Conservation (phyloP, 1,284 basidiomycete genomes). For the Leccinum huronense region DNA sequence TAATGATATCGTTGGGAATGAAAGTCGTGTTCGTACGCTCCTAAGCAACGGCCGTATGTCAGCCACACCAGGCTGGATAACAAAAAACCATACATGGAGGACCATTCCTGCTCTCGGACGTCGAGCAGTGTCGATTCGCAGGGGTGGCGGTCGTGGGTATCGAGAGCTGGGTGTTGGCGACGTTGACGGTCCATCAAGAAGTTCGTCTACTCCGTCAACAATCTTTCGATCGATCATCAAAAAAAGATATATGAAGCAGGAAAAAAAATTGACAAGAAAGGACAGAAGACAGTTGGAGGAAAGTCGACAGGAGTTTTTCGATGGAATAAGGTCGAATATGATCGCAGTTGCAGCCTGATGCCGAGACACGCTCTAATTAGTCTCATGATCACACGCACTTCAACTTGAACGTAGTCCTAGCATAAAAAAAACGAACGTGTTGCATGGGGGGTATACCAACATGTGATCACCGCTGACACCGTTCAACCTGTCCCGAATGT, state of each 20-base stretch:
- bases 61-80: background rate
- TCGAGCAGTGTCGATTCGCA: constrained; percentile 20
- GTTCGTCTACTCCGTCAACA: constrained; percentile 29
- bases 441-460: background rate
- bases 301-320: background rate
- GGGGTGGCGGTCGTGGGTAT: constrained; percentile 14
- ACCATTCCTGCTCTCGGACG: constrained; percentile 5
- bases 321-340: background rate
- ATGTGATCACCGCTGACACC: background rate
- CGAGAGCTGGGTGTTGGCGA: background rate
- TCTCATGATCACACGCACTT: background rate
- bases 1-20: constrained; percentile 1
- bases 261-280: constrained; percentile 20
- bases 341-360: background rate
- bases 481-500: background rate
- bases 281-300: constrained; percentile 20
- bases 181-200: constrained; percentile 13
- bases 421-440: background rate
- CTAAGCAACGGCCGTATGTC: constrained; percentile 16
- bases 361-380: background rate
- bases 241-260: constrained; percentile 13
- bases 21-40: constrained; percentile 21
- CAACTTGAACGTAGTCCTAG: too few species aligned
- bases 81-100: constrained; percentile 17
- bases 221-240: constrained; percentile 32